Base-by-base conservation (phyloP, 140 eudicot genomes). In the Anethum foeniculum region DNA sequence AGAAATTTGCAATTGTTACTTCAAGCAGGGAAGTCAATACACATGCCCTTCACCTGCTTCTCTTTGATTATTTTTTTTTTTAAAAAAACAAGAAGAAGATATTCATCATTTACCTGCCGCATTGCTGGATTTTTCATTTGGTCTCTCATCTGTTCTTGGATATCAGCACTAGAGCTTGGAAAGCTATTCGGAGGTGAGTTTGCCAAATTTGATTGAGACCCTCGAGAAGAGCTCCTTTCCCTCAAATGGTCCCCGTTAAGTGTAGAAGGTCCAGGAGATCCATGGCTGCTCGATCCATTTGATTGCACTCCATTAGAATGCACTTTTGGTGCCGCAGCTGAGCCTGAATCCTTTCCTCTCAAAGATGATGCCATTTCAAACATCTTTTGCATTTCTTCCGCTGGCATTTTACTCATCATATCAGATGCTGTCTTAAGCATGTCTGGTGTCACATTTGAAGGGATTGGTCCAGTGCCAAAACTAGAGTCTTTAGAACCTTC, bases 111-210 rank as follows among this genome's bases (percentile, higher is more conserved):
- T 82, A 84, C 98, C 96, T 94, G 94, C 60, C 89, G 89, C 97
- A 92, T 92, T 60, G 93, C 97, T 67, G 98, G 98, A 87, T 94
- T 91, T 81, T 90, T 89, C 91, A 94, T 85, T 82, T 90, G 98
- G 78, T 86, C 87, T 82, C 93, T 83, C 94, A 94, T 90, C 73
- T 91, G 93, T 60, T 91, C 93, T 81, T 88, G 94, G 47, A 91
- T 71, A 83, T 90, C 96, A 84, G 86, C 79, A 88, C 79, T 86
- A 81, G 96, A 80, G 81, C 84, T 87, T 36, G 89, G 85, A 64
- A 88, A 84, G 90, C 86, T 87, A 41, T 88, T 58, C 79, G 83
- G 94, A 64, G 92, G 77, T 80, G 82, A 7, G 8, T 52, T 64
- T 14, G 62, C 39, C n/a, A 79, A 64, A 39, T 49, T 64, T 28